phyloP scores from a whole-genome alignment of 2,329 filamentous ascomycete species.

The Cordyceps javanica region DNA sequence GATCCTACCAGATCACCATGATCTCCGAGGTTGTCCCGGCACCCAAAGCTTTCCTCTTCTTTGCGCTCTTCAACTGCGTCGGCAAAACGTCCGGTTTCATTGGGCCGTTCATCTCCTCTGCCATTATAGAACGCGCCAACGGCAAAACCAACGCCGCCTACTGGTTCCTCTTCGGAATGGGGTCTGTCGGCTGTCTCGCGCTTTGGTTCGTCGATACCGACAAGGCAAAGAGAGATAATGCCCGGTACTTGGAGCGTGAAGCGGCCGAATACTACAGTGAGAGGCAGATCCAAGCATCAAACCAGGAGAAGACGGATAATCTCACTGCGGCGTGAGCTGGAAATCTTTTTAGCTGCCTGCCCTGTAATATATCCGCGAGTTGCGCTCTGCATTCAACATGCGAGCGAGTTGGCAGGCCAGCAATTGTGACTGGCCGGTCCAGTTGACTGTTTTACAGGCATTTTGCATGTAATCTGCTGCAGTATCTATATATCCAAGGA shows the following conservation, averaged over 20 bases:
- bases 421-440: not conserved
- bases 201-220: slow-evolving; percentile 19
- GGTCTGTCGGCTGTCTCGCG: slow-evolving; percentile 13
- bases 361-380: too few relatives aligned
- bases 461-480: not conserved
- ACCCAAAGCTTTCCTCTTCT: slow-evolving; percentile 20
- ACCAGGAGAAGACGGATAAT: slow-evolving; percentile 29
- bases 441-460: not conserved
- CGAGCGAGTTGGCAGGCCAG: not conserved
- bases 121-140: slow-evolving; percentile 17
- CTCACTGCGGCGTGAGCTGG: not conserved
- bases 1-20: slow-evolving; percentile 19
- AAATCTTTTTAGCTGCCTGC: not conserved
- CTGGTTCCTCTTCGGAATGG: slow-evolving; percentile 19
- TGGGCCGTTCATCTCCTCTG: slow-evolving; percentile 20
- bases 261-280: slow-evolving; percentile 58
- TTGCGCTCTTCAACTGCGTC: slow-evolving; percentile 19
- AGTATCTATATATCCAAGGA: not conserved
- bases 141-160: slow-evolving; percentile 16
- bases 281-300: slow-evolving; percentile 54
- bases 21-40: slow-evolving; percentile 20
- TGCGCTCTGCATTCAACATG: slow-evolving; percentile 10
- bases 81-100: slow-evolving; percentile 21
- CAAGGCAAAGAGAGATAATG: slow-evolving; percentile 17
- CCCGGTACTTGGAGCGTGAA: slow-evolving; percentile 25